A percentile compares a stretch with the other conserved stretches of the same genome.
Evolutionary conservation across 2,329 filamentous ascomycete genomes (phyloP).

Genomic region (Fusarium buxicola): DNA sequence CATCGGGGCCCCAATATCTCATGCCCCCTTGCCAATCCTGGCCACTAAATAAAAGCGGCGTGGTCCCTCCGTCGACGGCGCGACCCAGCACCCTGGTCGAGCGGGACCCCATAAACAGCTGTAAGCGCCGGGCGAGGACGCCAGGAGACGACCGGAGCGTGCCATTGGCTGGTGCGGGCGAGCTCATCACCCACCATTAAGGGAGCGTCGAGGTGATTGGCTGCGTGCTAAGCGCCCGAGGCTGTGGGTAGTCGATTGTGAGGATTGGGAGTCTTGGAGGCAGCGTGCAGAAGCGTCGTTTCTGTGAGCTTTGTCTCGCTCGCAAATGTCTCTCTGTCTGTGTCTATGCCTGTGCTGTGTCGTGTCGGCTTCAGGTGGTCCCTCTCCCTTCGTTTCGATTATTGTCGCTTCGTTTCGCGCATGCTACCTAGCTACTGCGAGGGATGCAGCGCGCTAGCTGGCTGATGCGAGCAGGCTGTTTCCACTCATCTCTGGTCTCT

Average conservation of each 20-base stretch:
- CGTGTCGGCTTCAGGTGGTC: conserved; percentile 23
- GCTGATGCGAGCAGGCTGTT: conserved; percentile 24
- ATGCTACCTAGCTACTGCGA: conserved; percentile 45
- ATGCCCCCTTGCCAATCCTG: conserved; percentile 8
- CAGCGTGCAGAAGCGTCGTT: conserved; percentile 43
- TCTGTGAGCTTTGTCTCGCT: conserved; percentile 1
- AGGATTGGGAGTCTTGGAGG: conserved; percentile 33
- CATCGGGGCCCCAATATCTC: conserved; percentile 1
- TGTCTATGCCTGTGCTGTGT: conserved; percentile 13
- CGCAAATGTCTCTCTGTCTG: conserved; percentile 10
- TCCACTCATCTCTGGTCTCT: conserved; percentile 11
- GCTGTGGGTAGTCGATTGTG: conserved; percentile 39
- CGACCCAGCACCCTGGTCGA: conserved; percentile 46
- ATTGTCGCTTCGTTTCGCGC: conserved; percentile 23
- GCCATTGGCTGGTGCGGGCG: conserved; percentile 46
- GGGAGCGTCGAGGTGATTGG: conserved; percentile 49
- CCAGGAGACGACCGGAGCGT: conserved; percentile 11
- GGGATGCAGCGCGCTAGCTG: conserved; percentile 42
- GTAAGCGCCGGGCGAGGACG: conserved; percentile 51
- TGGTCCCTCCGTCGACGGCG: conserved; percentile 22
- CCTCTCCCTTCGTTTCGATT: conserved; percentile 25
- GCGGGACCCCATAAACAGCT: conserved; percentile 31
- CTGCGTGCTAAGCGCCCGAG: conserved; percentile 50
- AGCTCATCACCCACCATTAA: conserved; percentile 49
- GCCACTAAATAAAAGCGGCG: conserved; percentile 41